Conservation (phyloP, 2,329 filamentous ascomycete genomes). For the Fusarium oxysporum region DNA sequence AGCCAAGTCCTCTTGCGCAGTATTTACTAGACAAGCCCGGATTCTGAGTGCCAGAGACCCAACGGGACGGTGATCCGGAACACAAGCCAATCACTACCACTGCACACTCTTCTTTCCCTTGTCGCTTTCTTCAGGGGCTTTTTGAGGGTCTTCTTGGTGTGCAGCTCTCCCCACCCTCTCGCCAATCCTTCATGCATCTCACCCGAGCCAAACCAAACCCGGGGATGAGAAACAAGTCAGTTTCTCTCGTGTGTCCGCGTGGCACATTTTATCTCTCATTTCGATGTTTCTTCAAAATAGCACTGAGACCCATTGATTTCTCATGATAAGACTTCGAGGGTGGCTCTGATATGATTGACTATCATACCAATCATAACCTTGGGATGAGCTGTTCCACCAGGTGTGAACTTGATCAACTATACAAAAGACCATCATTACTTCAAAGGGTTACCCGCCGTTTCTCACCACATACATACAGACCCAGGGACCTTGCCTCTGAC, state of each 20-base stretch:
- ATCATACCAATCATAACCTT: neutral
- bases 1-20: neutral
- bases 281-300: neutral
- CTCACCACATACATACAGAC: slow-evolving; percentile 28
- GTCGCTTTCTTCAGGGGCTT: slow-evolving; percentile 21
- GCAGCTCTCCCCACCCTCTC: slow-evolving; percentile 12
- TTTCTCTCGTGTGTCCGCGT: slow-evolving; percentile 36
- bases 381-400: neutral
- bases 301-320: neutral
- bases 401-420: neutral
- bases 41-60: slow-evolving; percentile 15
- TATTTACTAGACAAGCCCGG: slow-evolving; percentile 6
- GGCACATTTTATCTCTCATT: slow-evolving; percentile 29
- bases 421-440: slow-evolving; percentile 21
- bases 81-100: slow-evolving; percentile 23
- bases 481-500: slow-evolving; percentile 28
- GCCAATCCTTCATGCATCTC: slow-evolving; percentile 16
- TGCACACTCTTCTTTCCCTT: neutral
- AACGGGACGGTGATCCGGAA: slow-evolving; percentile 34
- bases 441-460: slow-evolving; percentile 39
- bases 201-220: slow-evolving; percentile 30
- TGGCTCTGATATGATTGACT: slow-evolving; percentile 1
- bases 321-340: neutral
- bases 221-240: slow-evolving; percentile 23
- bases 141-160: slow-evolving; percentile 32